Evolutionary conservation across 176 grass and related monocot species (phyloP), one percentile per base, ranked within the genome.

Genomic region (Oryza glaberrima): DNA sequence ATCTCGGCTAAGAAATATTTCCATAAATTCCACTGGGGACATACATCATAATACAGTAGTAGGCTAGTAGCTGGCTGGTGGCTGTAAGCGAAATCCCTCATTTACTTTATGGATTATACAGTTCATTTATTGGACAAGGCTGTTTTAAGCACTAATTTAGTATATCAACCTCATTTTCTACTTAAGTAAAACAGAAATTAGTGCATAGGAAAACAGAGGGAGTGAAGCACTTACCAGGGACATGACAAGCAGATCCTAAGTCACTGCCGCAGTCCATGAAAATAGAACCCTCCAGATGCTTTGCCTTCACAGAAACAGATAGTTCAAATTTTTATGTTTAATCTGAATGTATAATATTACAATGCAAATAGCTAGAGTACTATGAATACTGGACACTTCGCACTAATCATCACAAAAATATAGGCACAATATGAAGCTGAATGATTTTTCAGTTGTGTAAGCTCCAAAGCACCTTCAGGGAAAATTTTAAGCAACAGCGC

Each of bases 261-360:
- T 98, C 96, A 47, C 87, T 95, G 61, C 96, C 96, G 44, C 89
- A 94, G 51, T 98, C 96, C 87, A 98, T 84, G 90, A 98, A 98
- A 81, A 98, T 48, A 56, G 91, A 92, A 69, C 91, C 91, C 78
- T 94, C 89, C 0, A 98, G 81, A 84, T 94, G 86, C 63, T 94
- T 98, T 38, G 86, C 89, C 96, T 98, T 85, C 77, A 90, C 56
- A 77, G 32, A 89, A 80, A 85, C 73, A 90, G n/a, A 83, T 63
- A 19, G 77, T 67, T 86, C 58, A 80, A 20, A 69, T 20, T 51
- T 68, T 68, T 34, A 73, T 43, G 17, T 40, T 74, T 58, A 90
- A 34, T 61, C 34, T 28, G n/a, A 80, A 81, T 77, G 22, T 32
- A 28, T 30, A 85, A 81, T 45, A 83, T 17, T 77, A 77, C 52